Evolutionary conservation across 2,329 filamentous ascomycete genomes (phyloP).

Genomic region (Aotearoamyces nothofagi): DNA sequence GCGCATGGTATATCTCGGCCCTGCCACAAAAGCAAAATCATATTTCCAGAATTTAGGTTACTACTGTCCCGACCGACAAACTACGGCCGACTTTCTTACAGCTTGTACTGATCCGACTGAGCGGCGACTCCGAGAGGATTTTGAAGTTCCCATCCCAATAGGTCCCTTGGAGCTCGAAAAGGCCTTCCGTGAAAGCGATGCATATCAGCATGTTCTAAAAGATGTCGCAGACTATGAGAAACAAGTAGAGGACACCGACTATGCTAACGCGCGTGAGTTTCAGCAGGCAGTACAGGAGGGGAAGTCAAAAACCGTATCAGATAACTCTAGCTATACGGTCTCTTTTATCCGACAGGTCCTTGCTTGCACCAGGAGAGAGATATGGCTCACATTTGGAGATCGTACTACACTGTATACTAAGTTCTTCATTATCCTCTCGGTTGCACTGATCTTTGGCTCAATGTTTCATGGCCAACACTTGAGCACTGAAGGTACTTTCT

Average conservation of each 20-base stretch:
- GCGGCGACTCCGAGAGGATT: constrained; percentile 52
- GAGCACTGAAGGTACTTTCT: constrained; percentile 45
- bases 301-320: constrained; percentile 51
- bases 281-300: constrained; percentile 47
- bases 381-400: constrained; percentile 67
- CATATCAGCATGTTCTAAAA: constrained; percentile 41
- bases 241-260: constrained; percentile 38
- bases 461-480: constrained; percentile 57
- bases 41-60: constrained; percentile 74
- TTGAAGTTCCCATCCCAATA: constrained; percentile 41
- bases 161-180: constrained; percentile 45
- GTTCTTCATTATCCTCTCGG: constrained; percentile 62
- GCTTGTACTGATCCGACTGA: constrained; percentile 77
- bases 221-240: constrained; percentile 48
- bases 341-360: constrained; percentile 57
- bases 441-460: constrained; percentile 61
- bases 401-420: constrained; percentile 64
- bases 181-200: constrained; percentile 47
- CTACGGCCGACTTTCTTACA: constrained; percentile 68
- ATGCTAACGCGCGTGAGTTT: constrained; percentile 47
- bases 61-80: constrained; percentile 58
- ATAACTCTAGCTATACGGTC: constrained; percentile 64
- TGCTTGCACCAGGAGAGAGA: constrained; percentile 55
- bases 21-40: constrained; percentile 44
- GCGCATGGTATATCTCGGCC: constrained; percentile 63